phyloP scores from a whole-genome alignment of 352 stramenopile genomes.

The Plasmopara muralis region DNA sequence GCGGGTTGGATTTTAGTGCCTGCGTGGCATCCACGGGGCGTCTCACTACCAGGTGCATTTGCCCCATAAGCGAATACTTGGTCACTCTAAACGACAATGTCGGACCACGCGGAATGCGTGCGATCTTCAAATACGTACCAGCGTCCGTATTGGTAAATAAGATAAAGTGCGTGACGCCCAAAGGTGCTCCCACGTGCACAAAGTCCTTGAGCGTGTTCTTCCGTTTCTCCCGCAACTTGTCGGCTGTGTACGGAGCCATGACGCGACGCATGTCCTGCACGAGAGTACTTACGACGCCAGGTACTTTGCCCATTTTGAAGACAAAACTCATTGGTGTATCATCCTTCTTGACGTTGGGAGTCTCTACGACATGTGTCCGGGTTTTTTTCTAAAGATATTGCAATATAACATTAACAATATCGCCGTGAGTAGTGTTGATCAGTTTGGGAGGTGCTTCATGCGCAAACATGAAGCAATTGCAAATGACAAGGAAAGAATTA shows the following conservation, averaged over 20 bases:
- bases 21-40: conserved; percentile 85
- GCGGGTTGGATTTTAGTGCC: conserved; percentile 86
- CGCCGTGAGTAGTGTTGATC: not conserved
- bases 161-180: conserved; percentile 97
- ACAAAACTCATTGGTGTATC: conserved; percentile 89
- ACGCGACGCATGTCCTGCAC: conserved; percentile 91
- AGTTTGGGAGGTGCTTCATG: not conserved
- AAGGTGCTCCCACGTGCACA: conserved; percentile 78
- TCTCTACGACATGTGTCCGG: conserved; percentile 68
- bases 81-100: conserved; percentile 92
- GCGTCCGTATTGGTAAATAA: conserved; percentile 93
- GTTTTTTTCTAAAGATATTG: conserved; percentile 59
- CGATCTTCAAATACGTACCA: conserved; percentile 93
- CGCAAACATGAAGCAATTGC: not conserved
- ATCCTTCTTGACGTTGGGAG: conserved; percentile 64
- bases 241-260: conserved; percentile 93
- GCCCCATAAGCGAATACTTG: conserved; percentile 88
- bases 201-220: conserved; percentile 92
- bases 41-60: conserved; percentile 90
- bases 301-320: conserved; percentile 87
- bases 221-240: conserved; percentile 88
- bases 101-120: conserved; percentile 88
- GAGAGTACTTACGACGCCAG: conserved; percentile 71
- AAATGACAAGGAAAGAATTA: not conserved
- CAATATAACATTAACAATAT: conserved; percentile 1